Conservation (phyloP, 2,329 filamentous ascomycete genomes). For the Sporothrix mexicana region DNA sequence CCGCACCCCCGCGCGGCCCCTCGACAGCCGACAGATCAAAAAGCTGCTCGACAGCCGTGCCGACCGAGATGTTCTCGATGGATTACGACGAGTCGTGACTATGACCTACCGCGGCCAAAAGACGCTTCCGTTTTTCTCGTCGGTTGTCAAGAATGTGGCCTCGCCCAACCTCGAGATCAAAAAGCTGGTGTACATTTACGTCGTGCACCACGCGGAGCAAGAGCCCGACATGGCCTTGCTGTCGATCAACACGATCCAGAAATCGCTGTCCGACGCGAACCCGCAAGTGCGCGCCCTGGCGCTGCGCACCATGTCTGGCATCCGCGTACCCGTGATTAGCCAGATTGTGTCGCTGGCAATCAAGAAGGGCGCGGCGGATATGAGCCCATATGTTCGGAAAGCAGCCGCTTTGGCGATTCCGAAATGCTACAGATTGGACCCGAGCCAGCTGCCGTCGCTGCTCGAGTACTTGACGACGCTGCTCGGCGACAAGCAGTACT, state of each 20-base stretch:
- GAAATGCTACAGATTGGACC: constrained; percentile 92
- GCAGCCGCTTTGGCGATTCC: constrained; percentile 92
- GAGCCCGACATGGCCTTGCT: constrained; percentile 94
- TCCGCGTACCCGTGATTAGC: constrained; percentile 95
- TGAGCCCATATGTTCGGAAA: constrained; percentile 92
- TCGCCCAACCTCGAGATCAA: constrained; percentile 94
- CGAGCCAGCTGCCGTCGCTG: constrained; percentile 81
- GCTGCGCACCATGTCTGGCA: constrained; percentile 94
- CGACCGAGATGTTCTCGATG: constrained; percentile 91
- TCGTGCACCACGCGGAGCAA: constrained; percentile 93
- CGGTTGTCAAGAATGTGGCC: constrained; percentile 96
- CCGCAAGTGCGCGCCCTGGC: constrained; percentile 90
- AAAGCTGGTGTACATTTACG: constrained; percentile 98
- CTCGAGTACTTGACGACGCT: constrained; percentile 79
- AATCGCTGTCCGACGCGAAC: constrained; percentile 90
- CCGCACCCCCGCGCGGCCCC: constrained; percentile 62
- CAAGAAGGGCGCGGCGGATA: constrained; percentile 89
- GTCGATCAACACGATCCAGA: constrained; percentile 98
- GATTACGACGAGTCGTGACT: constrained; percentile 86
- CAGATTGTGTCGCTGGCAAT: constrained; percentile 97
- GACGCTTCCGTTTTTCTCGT: constrained; percentile 93
- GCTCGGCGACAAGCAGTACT: constrained; percentile 91
- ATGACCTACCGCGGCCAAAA: constrained; percentile 95
- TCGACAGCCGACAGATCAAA: constrained; percentile 86
- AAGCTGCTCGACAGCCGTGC: constrained; percentile 92